A percentile compares a stretch with the other conserved stretches of the same genome.
These are phyloP conservation scores for Ambrosiella xylebori DNA, from an alignment of 2,329 filamentous ascomycete species.

Conservation along the genomic window DNA sequence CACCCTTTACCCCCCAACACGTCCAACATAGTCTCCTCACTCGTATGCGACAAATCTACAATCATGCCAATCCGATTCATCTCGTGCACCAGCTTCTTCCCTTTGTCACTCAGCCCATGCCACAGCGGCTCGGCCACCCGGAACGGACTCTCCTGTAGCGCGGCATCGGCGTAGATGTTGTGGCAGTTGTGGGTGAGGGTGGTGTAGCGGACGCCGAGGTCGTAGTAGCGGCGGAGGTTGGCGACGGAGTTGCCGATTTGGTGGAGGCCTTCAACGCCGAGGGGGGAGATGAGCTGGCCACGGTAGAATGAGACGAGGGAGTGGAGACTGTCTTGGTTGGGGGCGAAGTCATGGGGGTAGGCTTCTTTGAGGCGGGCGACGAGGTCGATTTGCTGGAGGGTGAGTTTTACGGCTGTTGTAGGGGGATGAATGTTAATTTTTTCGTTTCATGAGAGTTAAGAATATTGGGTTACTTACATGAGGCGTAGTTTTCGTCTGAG, in stretches of 20 bases:
- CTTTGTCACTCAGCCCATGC: conserved; percentile 55
- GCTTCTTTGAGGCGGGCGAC: conserved; percentile 43
- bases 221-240: conserved; percentile 58
- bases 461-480: conserved; percentile 30
- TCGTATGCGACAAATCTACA: conserved; percentile 68
- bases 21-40: conserved; percentile 69
- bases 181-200: conserved; percentile 90
- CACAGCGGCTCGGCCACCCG: conserved; percentile 40
- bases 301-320: conserved; percentile 44
- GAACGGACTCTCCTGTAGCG: conserved; percentile 40
- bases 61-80: conserved; percentile 94
- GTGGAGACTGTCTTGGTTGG: conserved; percentile 38
- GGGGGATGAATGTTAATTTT: conserved; percentile 2
- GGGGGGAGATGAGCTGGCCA: conserved; percentile 54
- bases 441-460: background rate
- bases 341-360: conserved; percentile 56
- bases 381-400: conserved; percentile 59
- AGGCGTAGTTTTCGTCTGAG: conserved; percentile 52
- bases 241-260: conserved; percentile 76
- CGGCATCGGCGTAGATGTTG: conserved; percentile 76
- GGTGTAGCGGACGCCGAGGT: conserved; percentile 68
- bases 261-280: conserved; percentile 76
- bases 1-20: conserved; percentile 50
- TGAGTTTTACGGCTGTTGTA: conserved; percentile 42
- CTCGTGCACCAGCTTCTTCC: conserved; percentile 54